Conservation (phyloP, 345 rosid genomes). For the Bruguiera sexangula region DNA sequence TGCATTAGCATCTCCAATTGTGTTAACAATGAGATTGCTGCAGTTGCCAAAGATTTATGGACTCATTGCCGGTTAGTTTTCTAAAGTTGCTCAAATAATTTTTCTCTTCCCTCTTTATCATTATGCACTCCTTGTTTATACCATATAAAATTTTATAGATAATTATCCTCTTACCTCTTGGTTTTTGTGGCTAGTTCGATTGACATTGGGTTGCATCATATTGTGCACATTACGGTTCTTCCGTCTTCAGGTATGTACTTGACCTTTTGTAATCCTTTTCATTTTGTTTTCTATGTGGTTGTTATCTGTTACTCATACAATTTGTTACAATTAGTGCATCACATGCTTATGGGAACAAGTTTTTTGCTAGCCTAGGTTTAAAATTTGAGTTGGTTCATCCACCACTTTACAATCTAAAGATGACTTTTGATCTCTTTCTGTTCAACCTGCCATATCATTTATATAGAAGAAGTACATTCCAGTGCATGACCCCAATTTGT, state of each 20-base stretch:
- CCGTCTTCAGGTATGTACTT: conserved; percentile 68
- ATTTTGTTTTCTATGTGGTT: neutral
- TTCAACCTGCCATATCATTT: too few relatives aligned
- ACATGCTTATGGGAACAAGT: too few relatives aligned
- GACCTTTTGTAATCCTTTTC: conserved; percentile 1
- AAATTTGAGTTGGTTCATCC: too few relatives aligned
- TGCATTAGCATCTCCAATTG: conserved; percentile 58
- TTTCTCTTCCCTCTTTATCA: neutral
- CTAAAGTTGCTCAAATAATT: neutral
- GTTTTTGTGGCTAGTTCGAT: conserved; percentile 56
- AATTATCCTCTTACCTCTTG: conserved; percentile 7
- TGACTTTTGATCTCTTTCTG: too few relatives aligned
- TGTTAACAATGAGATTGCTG: conserved; percentile 44
- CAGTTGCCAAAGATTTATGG: conserved; percentile 66
- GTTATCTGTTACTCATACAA: neutral
- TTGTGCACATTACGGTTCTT: conserved; percentile 71
- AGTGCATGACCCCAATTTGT: too few relatives aligned
- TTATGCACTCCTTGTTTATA: neutral
- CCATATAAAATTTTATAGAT: neutral
- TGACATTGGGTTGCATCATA: conserved; percentile 70
- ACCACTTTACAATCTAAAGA: too few relatives aligned
- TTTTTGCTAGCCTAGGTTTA: too few relatives aligned
- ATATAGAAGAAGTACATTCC: too few relatives aligned
- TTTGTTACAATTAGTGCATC: neutral
- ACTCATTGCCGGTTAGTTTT: conserved; percentile 61